Evolutionary conservation across 257 asterid genomes (phyloP), one percentile per base, ranked within the genome.

Genomic region (Jacaranda mimosifolia): DNA sequence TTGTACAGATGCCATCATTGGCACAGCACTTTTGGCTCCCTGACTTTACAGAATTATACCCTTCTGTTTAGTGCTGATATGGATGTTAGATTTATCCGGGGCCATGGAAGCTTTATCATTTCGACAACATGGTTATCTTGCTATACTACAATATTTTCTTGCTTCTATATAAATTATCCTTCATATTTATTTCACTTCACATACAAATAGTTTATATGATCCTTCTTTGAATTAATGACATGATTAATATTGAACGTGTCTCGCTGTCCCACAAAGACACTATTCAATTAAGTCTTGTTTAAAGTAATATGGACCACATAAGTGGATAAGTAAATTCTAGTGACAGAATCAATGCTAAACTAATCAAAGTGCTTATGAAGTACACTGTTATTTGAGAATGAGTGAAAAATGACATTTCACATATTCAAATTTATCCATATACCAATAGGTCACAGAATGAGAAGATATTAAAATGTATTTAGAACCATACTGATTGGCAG

Each of bases 291-390:
- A 0, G 32, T 26, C 32, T 26, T 26, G 32, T 26, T 26, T 26
- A 6, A 32, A 46, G 49, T 18, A 70, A 9, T 67, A n/a, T 15
- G 15, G 39, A 63, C 58, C 74, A 75, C 74, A 75, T 51, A 75
- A 52, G 43, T 65, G 43, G 9, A 13, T 21, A 56, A 15, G 42
- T 43, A 45, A 15, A 63, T 63, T 63, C 39, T 46, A 26, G n/a
- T n/a, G 32, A 26, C 32, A 26, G 32, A 26, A 15, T 21, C 7
- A 39, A 75, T 40, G 13, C 6, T 26, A 51, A 26, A 26, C 32
- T 52, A 60, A 42, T 39, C 67, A 38, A 57, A 75, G 62, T 65
- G 12, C 14, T 3, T 17, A 70, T 1, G 32, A 38, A n/a, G 52
- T 32, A 11, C 15, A 55, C n/a, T 5, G 35, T 53, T 15, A n/a